phyloP scores from a whole-genome alignment of 2,329 filamentous ascomycete genomes.

The Colletotrichum sidae region DNA sequence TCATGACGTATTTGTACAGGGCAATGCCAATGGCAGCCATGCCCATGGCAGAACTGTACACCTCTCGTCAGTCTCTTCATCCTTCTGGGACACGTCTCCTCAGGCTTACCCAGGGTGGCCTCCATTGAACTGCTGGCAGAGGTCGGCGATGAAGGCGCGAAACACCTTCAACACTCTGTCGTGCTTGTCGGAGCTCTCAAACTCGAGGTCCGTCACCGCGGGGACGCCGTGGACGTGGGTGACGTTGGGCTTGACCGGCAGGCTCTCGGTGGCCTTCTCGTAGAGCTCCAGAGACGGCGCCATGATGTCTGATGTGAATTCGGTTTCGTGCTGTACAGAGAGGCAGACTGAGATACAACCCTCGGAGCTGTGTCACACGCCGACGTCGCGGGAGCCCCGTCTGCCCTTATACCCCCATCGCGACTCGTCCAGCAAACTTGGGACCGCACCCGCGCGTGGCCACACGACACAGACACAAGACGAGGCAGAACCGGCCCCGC shows the following conservation, averaged over 20 bases:
- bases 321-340: neutral
- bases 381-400: neutral
- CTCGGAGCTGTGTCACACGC: neutral
- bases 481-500: neutral
- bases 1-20: conserved; percentile 72
- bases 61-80: neutral
- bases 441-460: neutral
- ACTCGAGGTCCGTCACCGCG: conserved; percentile 6
- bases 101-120: conserved; percentile 73
- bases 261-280: conserved; percentile 24
- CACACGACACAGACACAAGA: no score
- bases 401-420: conserved; percentile 14
- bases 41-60: conserved; percentile 59
- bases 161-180: conserved; percentile 67
- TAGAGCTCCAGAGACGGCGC: conserved; percentile 31
- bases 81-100: neutral
- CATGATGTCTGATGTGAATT: conserved; percentile 10
- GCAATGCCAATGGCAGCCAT: conserved; percentile 72
- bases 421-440: neutral
- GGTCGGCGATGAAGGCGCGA: conserved; percentile 72
- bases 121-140: conserved; percentile 77
- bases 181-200: conserved; percentile 29
- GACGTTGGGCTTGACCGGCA: conserved; percentile 27
- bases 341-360: neutral
- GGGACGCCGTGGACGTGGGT: conserved; percentile 22